phyloP scores from a whole-genome alignment of 345 rosid species.

The Corymbia maculata region DNA sequence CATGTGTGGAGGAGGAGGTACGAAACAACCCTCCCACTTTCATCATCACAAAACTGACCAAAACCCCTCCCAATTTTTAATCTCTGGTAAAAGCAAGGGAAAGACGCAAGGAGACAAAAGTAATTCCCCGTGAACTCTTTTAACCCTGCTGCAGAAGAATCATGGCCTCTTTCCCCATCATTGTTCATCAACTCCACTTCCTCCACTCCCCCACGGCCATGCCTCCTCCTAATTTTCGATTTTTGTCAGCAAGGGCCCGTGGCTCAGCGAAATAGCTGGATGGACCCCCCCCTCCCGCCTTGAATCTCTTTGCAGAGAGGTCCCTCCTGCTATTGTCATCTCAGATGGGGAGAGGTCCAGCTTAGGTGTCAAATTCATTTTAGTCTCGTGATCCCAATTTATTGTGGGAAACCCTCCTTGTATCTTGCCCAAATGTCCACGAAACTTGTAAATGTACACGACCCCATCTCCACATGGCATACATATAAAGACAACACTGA shows the following conservation, averaged over 20 bases:
- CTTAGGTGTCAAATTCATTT: not conserved
- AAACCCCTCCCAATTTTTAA: not conserved
- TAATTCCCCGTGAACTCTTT: not conserved
- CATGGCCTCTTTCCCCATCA: not conserved
- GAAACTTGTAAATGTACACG: not conserved
- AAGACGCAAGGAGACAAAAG: not conserved
- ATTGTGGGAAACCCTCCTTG: not conserved
- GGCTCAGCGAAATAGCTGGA: not conserved
- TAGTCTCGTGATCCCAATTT: not conserved
- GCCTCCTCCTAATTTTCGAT: not conserved
- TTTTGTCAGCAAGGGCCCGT: too few species aligned
- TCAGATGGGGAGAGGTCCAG: not conserved
- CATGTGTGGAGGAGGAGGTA: not conserved
- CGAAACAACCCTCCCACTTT: not conserved
- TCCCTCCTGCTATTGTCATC: not conserved
- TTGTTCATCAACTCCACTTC: not conserved
- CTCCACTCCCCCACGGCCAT: not conserved
- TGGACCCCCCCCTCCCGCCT: not conserved
- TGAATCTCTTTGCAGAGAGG: not conserved
- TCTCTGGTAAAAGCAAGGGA: not conserved
- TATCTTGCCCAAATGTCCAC: not conserved
- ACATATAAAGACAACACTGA: too few species aligned
- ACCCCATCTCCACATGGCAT: not conserved
- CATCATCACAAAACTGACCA: not conserved
- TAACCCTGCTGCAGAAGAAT: not conserved